Evolutionary conservation across 257 asterid genomes (phyloP).

Genomic region (Coffea eugenioides): DNA sequence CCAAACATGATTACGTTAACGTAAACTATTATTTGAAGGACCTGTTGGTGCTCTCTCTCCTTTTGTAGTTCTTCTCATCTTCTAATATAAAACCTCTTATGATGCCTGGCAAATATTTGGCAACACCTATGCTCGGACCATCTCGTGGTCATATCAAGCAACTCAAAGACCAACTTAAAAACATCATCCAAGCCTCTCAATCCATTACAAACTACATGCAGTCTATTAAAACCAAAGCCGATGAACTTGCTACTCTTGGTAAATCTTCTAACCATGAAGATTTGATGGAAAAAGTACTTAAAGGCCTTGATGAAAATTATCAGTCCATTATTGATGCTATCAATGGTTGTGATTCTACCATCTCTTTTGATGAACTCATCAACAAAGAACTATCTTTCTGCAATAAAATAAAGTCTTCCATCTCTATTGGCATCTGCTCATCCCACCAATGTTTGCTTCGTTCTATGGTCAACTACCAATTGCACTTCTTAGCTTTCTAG

Average conservation of each 20-base stretch:
- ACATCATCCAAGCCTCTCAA: background rate
- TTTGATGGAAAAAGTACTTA: background rate
- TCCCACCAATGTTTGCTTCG: background rate
- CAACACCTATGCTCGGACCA: constrained; percentile 4
- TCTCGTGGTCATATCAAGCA: constrained; percentile 20
- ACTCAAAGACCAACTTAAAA: background rate
- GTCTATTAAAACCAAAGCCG: background rate
- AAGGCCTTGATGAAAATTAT: constrained; percentile 1
- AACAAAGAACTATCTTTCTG: background rate
- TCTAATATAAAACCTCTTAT: background rate
- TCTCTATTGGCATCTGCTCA: background rate
- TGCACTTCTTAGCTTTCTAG: too few species aligned
- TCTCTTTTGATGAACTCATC: constrained; percentile 14
- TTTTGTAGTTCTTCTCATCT: background rate
- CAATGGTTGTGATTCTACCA: background rate
- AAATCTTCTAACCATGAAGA: constrained; percentile 10
- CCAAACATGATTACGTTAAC: background rate
- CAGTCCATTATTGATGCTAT: constrained; percentile 2
- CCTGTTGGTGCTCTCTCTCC: background rate
- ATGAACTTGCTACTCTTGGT: constrained; percentile 5
- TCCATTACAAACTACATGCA: background rate
- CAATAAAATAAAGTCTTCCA: background rate
- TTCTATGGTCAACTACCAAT: too few species aligned
- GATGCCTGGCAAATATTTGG: background rate
- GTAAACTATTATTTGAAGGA: background rate